Percentiles rank a stretch among this genome's conserved stretches.
Evolutionary conservation across 495 filamentous ascomycete species (phyloP).

Genomic region (Xylaria nigripes): DNA sequence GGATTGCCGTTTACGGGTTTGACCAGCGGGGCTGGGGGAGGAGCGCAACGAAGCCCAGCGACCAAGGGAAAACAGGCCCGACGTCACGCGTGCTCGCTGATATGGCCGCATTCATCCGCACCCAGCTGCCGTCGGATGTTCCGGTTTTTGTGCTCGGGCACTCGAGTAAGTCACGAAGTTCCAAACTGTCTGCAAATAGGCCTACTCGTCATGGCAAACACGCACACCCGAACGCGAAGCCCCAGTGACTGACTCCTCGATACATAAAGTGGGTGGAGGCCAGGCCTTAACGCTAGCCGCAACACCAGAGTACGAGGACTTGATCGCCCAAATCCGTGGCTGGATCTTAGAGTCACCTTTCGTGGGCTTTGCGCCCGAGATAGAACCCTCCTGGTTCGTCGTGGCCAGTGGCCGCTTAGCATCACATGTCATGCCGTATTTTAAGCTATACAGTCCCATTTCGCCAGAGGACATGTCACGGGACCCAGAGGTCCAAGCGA

Average conservation of each 20-base stretch:
- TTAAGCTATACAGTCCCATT: constrained; percentile 50
- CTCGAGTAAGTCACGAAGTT: constrained; percentile 36
- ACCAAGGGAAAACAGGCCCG: constrained; percentile 62
- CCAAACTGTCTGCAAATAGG: neutral
- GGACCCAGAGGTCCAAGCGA: constrained; percentile 50
- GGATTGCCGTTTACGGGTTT: constrained; percentile 64
- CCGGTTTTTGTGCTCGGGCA: constrained; percentile 85
- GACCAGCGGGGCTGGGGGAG: constrained; percentile 71
- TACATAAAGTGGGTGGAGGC: constrained; percentile 56
- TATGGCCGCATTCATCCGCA: constrained; percentile 59
- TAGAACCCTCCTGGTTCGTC: constrained; percentile 50
- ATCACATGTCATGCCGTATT: constrained; percentile 52
- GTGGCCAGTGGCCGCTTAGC: constrained; percentile 57
- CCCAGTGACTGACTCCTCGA: constrained; percentile 36
- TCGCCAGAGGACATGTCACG: constrained; percentile 51
- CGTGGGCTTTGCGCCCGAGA: constrained; percentile 54
- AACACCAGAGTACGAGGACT: constrained; percentile 35
- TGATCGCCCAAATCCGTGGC: constrained; percentile 47
- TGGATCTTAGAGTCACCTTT: constrained; percentile 63
- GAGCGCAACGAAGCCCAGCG: constrained; percentile 35
- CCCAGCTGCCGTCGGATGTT: constrained; percentile 31
- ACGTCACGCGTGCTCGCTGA: constrained; percentile 65
- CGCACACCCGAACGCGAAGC: neutral
- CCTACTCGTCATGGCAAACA: neutral
- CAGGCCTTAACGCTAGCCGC: constrained; percentile 48